Evolutionary conservation across 1,284 basidiomycete genomes (phyloP).

Genomic region (Trametes sp.): DNA sequence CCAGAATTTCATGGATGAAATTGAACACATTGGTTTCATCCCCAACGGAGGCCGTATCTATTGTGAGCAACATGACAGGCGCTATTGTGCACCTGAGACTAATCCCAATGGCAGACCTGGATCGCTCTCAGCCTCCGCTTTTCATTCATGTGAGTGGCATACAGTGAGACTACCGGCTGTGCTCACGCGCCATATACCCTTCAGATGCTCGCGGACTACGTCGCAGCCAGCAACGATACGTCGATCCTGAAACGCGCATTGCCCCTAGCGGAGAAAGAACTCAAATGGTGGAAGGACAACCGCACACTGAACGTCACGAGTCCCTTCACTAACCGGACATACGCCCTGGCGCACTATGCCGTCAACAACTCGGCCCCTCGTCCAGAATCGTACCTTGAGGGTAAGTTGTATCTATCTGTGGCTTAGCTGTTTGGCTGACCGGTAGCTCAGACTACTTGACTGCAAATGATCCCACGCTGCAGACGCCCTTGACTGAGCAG

Average conservation of each 20-base stretch:
- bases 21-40: slow-evolving; percentile 85
- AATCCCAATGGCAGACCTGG: slow-evolving; percentile 61
- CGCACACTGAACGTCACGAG: slow-evolving; percentile 78
- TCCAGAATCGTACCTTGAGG: slow-evolving; percentile 81
- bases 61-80: slow-evolving; percentile 52
- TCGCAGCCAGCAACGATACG: slow-evolving; percentile 65
- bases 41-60: slow-evolving; percentile 92
- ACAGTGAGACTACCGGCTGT: no score
- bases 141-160: slow-evolving; percentile 73
- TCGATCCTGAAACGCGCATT: slow-evolving; percentile 70
- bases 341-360: slow-evolving; percentile 75
- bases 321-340: slow-evolving; percentile 72
- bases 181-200: not conserved
- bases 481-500: slow-evolving; percentile 64
- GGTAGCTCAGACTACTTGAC: slow-evolving; percentile 75
- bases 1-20: slow-evolving; percentile 93
- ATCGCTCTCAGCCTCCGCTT: slow-evolving; percentile 90
- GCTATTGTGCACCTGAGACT: not conserved
- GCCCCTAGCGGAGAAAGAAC: slow-evolving; percentile 74
- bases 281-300: slow-evolving; percentile 84
- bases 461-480: slow-evolving; percentile 66
- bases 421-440: not conserved
- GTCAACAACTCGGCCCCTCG: slow-evolving; percentile 88
- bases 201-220: slow-evolving; percentile 75
- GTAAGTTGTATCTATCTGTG: slow-evolving; percentile 41